phyloP scores from a whole-genome alignment of 2,329 filamentous ascomycete species.

The Fusarium torreyae region DNA sequence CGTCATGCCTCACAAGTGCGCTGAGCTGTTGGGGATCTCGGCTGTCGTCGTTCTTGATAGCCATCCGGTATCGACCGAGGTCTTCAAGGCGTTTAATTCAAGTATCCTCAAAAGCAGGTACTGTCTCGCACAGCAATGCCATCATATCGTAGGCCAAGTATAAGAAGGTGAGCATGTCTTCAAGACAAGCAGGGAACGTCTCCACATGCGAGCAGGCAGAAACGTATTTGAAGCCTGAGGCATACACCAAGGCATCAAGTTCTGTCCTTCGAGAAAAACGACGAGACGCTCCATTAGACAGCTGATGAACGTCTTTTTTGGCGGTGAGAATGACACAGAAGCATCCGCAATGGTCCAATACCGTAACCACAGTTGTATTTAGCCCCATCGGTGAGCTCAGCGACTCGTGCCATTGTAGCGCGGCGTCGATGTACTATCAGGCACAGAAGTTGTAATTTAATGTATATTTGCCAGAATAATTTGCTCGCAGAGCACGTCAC shows the following conservation, averaged over 20 bases:
- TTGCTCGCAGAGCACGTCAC: slow-evolving; percentile 24
- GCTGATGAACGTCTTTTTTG: not conserved
- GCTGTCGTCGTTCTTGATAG: too few species aligned
- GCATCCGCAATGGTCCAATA: not conserved
- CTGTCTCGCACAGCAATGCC: slow-evolving; percentile 86
- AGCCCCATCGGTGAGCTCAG: slow-evolving; percentile 12
- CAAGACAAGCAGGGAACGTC: not conserved
- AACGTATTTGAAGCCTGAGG: slow-evolving; percentile 17
- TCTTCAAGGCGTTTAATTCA: slow-evolving; percentile 96
- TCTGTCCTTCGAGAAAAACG: not conserved
- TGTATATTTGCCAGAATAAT: slow-evolving; percentile 5
- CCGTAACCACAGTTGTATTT: not conserved
- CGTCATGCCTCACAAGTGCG: not conserved
- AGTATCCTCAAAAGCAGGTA: slow-evolving; percentile 84
- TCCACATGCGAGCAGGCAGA: slow-evolving; percentile 11
- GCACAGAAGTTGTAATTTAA: slow-evolving; percentile 1
- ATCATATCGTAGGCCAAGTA: slow-evolving; percentile 92
- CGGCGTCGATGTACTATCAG: not conserved
- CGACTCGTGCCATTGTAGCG: not conserved
- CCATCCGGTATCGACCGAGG: slow-evolving; percentile 68
- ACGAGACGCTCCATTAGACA: not conserved
- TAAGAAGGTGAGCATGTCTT: slow-evolving; percentile 54
- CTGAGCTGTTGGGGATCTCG: too few species aligned
- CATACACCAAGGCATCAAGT: not conserved
- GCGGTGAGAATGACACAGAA: slow-evolving; percentile 12